Conservation (phyloP, 441 rosid genomes). For the Gossypium gossypioides region DNA sequence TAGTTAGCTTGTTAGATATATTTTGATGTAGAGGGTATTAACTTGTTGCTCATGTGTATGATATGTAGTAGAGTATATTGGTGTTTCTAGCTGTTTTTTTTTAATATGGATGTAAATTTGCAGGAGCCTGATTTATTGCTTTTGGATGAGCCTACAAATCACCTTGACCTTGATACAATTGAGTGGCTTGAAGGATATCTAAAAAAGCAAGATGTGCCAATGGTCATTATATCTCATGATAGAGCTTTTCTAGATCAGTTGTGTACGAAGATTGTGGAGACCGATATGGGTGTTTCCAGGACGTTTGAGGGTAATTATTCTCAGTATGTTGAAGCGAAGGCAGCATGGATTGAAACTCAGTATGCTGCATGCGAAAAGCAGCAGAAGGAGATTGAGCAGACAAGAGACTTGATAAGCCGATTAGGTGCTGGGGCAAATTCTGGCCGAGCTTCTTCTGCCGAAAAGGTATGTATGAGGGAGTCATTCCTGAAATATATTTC, state of each 20-base stretch:
- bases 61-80: background rate
- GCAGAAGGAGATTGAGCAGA: slow-evolving; percentile 75
- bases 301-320: slow-evolving; percentile 83
- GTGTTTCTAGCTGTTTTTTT: slow-evolving; percentile 6
- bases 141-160: slow-evolving; percentile 93
- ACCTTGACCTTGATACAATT: slow-evolving; percentile 87
- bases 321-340: slow-evolving; percentile 62
- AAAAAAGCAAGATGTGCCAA: slow-evolving; percentile 78
- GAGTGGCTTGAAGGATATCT: slow-evolving; percentile 97
- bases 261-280: slow-evolving; percentile 90
- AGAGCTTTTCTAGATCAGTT: slow-evolving; percentile 90
- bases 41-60: background rate
- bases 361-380: slow-evolving; percentile 83
- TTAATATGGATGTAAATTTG: slow-evolving; percentile 11
- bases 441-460: slow-evolving; percentile 94
- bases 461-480: slow-evolving; percentile 43
- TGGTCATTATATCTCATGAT: slow-evolving; percentile 93
- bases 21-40: background rate
- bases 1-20: background rate
- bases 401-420: slow-evolving; percentile 60
- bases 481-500: background rate
- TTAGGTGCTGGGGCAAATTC: slow-evolving; percentile 78
- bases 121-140: slow-evolving; percentile 91
- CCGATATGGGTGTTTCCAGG: slow-evolving; percentile 93
- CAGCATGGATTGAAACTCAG: slow-evolving; percentile 70